Evolutionary conservation across 108 stramenopile genomes (phyloP), one percentile per base, ranked within the genome.

Genomic region (Bacterosira constricta): DNA sequence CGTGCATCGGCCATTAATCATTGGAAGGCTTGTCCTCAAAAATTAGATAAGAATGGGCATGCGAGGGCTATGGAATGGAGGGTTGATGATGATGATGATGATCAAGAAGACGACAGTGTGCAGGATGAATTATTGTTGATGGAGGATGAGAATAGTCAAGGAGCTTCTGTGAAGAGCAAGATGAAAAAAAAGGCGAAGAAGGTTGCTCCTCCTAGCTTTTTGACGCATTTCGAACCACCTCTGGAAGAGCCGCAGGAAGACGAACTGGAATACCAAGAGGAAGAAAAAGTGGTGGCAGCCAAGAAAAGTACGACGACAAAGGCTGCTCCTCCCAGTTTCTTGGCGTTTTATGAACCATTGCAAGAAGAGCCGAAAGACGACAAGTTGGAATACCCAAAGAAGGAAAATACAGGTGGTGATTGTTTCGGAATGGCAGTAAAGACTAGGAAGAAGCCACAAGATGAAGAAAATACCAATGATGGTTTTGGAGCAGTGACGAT

Each of bases 1-100:
- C 71, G 61, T 18, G 71, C 71, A n/a, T 9, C 27, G 50, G 71
- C 71, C 10, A 54, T 72, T 17, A 42, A 41, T 30, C 53, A 55
- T 26, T 45, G 30, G 34, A 49, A 62, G 6, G n/a, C n/a, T n/a
- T n/a, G n/a, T n/a, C n/a, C n/a, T n/a, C n/a, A n/a, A n/a, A n/a
- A n/a, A n/a, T n/a, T n/a, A n/a, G 21, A 57, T 9, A 54, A 34
- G 26, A 62, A 71, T 62, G 70, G 70, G 39, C 61, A 54, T 42
- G 49, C 49, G 27, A 18, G 53, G 15, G 71, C 71, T 39, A 31
- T 51, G 26, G 58, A 72, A 20, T 63, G 71, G 62, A 32, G 34
- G 13, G 44, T n/a, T 69, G 55, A 41, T 34, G 34, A 34, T 45
- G 31, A 41, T 10, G 41, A 35, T 11, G 32, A 18, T 34, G 45